phyloP scores from a whole-genome alignment of 148 eudicot species.

The Dianthus caryophyllus region DNA sequence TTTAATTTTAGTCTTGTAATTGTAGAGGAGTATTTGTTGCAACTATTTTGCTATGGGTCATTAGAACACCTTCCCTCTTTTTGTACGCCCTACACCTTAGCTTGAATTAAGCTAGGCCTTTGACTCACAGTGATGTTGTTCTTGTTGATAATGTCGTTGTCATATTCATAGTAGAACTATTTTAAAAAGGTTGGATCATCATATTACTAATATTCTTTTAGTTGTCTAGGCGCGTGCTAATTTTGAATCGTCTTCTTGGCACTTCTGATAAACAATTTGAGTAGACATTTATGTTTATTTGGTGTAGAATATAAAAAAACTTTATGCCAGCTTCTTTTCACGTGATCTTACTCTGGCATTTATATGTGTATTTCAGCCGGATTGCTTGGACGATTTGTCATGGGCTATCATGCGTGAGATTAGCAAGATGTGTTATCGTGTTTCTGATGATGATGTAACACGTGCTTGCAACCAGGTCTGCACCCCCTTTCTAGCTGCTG shows the following conservation, averaged over 20 bases:
- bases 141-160: too few species aligned
- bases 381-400: constrained; percentile 77
- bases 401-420: constrained; percentile 70
- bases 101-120: too few species aligned
- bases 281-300: neutral
- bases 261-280: too few species aligned
- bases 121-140: too few species aligned
- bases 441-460: constrained; percentile 72
- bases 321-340: constrained; percentile 1
- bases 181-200: too few species aligned
- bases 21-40: too few species aligned
- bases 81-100: too few species aligned
- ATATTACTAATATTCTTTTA: neutral
- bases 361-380: constrained; percentile 50
- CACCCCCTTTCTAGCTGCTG: neutral
- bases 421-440: constrained; percentile 69
- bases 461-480: constrained; percentile 83
- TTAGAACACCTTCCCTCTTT: too few species aligned
- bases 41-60: too few species aligned
- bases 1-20: too few species aligned
- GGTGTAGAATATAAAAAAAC: neutral
- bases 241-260: neutral
- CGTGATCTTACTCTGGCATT: constrained; percentile 4
- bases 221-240: neutral
- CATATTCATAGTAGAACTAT: too few species aligned